Evolutionary conservation across 768 basidiomycete species (phyloP).

Genomic region (Mycena galericulata): DNA sequence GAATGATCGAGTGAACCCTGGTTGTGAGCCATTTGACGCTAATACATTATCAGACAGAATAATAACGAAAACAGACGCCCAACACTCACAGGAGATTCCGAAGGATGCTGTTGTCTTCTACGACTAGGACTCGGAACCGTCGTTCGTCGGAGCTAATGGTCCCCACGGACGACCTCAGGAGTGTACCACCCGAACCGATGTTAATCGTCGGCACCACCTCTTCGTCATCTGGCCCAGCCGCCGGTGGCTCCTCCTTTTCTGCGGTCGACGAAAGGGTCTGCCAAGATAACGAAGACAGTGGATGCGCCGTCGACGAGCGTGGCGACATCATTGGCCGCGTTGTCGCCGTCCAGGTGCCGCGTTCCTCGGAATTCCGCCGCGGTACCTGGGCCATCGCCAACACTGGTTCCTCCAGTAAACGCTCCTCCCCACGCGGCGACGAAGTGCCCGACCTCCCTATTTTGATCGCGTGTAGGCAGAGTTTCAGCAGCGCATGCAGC

Average conservation of each 20-base stretch:
- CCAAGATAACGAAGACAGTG: slow-evolving; percentile 49
- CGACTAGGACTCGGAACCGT: slow-evolving; percentile 77
- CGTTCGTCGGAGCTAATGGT: slow-evolving; percentile 58
- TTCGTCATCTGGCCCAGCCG: slow-evolving; percentile 34
- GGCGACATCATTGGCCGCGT: slow-evolving; percentile 66
- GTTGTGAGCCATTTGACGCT: slow-evolving; percentile 76
- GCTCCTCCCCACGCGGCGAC: slow-evolving; percentile 31
- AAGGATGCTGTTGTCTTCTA: slow-evolving; percentile 92
- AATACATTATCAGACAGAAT: slow-evolving; percentile 23
- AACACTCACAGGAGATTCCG: slow-evolving; percentile 81
- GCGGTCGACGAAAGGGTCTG: slow-evolving; percentile 45
- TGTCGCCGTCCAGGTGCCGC: slow-evolving; percentile 24
- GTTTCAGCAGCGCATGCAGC: slow-evolving; percentile 73
- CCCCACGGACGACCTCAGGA: slow-evolving; percentile 76
- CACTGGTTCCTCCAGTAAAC: background rate
- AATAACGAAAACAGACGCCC: slow-evolving; percentile 13
- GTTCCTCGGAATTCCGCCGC: slow-evolving; percentile 65
- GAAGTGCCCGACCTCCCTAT: slow-evolving; percentile 54
- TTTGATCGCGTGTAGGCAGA: slow-evolving; percentile 67
- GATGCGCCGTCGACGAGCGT: slow-evolving; percentile 63
- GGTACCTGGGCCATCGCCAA: slow-evolving; percentile 24
- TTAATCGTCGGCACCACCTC: slow-evolving; percentile 59
- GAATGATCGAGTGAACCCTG: slow-evolving; percentile 55
- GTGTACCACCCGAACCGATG: slow-evolving; percentile 70
- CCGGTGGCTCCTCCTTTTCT: slow-evolving; percentile 49